phyloP scores from a whole-genome alignment of 1,284 basidiomycete species.

The Microstroma glucosiphilum region DNA sequence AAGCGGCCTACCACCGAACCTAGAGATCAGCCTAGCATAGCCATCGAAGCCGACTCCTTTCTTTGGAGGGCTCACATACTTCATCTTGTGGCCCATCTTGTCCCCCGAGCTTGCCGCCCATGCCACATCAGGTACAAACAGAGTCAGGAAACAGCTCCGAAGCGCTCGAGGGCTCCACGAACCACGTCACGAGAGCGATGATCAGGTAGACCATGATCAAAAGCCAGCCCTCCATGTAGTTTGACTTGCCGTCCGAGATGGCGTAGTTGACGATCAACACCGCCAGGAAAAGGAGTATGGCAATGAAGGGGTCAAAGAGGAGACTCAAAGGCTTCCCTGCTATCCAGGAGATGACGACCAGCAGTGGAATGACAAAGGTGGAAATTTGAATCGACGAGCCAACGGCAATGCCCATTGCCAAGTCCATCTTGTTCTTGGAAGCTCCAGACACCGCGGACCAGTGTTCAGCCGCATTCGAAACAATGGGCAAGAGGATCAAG shows the following conservation, averaged over 20 bases:
- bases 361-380: constrained; percentile 38
- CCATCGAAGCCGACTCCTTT: too few relatives aligned
- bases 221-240: constrained; percentile 32
- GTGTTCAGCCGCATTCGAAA: constrained; percentile 38
- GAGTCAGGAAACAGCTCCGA: constrained; percentile 1
- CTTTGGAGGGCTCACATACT: too few relatives aligned
- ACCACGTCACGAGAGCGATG: constrained; percentile 1
- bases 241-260: constrained; percentile 34
- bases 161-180: background rate
- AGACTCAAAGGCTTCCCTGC: constrained; percentile 33
- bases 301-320: constrained; percentile 40
- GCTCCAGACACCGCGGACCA: constrained; percentile 36
- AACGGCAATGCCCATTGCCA: constrained; percentile 36
- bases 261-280: constrained; percentile 39
- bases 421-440: constrained; percentile 41
- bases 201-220: constrained; percentile 22
- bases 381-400: constrained; percentile 43
- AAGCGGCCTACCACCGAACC: too few relatives aligned
- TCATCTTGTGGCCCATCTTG: too few relatives aligned
- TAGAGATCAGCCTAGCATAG: too few relatives aligned
- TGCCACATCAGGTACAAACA: background rate
- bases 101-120: too few relatives aligned
- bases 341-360: constrained; percentile 43
- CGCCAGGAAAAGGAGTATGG: constrained; percentile 36
- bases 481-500: constrained; percentile 36